phyloP scores from a whole-genome alignment of 2,329 filamentous ascomycete species.

The Colletotrichum scovillei region DNA sequence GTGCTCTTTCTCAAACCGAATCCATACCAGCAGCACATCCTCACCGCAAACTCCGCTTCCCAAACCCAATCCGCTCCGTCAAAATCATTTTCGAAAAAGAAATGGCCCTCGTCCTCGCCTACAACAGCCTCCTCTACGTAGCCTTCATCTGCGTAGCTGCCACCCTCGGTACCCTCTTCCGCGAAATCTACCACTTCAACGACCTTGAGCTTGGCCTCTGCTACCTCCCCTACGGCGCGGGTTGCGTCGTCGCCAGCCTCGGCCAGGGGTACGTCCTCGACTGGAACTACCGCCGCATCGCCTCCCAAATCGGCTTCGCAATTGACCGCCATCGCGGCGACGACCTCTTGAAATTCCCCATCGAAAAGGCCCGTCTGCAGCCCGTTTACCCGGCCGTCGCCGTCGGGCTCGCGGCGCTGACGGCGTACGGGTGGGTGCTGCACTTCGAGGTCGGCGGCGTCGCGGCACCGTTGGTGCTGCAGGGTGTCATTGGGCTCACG shows the following conservation, averaged over 20 bases:
- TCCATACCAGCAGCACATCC: slow-evolving; percentile 44
- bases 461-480: slow-evolving; percentile 65
- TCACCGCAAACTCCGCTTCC: slow-evolving; percentile 59
- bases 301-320: slow-evolving; percentile 68
- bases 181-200: slow-evolving; percentile 61
- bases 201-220: slow-evolving; percentile 65
- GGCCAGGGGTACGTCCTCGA: slow-evolving; percentile 69
- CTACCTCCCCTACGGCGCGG: slow-evolving; percentile 65
- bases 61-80: slow-evolving; percentile 68
- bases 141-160: slow-evolving; percentile 66
- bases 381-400: slow-evolving; percentile 65
- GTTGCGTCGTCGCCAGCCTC: slow-evolving; percentile 60
- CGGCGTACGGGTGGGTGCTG: slow-evolving; percentile 69
- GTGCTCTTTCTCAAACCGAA: slow-evolving; percentile 37
- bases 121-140: slow-evolving; percentile 65
- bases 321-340: slow-evolving; percentile 69
- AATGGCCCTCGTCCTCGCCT: slow-evolving; percentile 63
- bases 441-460: slow-evolving; percentile 61
- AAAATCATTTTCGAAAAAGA: slow-evolving; percentile 67
- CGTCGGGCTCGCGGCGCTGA: slow-evolving; percentile 63
- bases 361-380: slow-evolving; percentile 66
- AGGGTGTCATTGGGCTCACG: slow-evolving; percentile 67
- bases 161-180: slow-evolving; percentile 63
- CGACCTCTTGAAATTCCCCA: slow-evolving; percentile 63
- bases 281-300: slow-evolving; percentile 79